Conservation (phyloP, 164 flowering plant species). For the Annona cherimola region DNA sequence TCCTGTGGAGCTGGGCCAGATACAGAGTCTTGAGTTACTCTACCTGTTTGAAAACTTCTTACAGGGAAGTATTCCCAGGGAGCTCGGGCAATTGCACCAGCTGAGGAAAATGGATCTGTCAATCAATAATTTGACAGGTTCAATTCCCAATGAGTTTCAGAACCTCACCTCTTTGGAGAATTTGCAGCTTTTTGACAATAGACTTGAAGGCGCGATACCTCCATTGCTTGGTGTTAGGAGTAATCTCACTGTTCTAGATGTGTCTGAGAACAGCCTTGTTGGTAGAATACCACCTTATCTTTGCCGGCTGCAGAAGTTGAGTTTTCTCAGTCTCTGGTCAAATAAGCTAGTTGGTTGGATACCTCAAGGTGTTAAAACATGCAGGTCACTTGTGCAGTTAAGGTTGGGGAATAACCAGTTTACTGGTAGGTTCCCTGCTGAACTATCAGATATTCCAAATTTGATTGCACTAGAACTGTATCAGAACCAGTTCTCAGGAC, state of each 20-base stretch:
- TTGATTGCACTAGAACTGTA: constrained; percentile 43
- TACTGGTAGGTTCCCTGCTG: constrained; percentile 47
- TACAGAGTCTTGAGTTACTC: constrained; percentile 41
- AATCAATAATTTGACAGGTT: constrained; percentile 45
- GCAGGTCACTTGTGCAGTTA: constrained; percentile 42
- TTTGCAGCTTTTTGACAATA: constrained; percentile 45
- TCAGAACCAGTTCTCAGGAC: constrained; percentile 46
- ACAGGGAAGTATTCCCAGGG: constrained; percentile 47
- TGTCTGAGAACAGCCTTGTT: constrained; percentile 34
- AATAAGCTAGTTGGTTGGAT: constrained; percentile 45
- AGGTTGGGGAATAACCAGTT: constrained; percentile 43
- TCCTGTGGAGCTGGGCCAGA: constrained; percentile 38
- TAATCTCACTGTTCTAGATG: constrained; percentile 36
- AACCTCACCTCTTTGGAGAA: constrained; percentile 32
- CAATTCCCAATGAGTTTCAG: constrained; percentile 38
- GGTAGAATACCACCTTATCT: constrained; percentile 43
- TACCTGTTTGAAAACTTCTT: constrained; percentile 49
- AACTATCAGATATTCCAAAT: constrained; percentile 30
- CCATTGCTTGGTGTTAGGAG: constrained; percentile 32
- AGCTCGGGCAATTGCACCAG: constrained; percentile 33
- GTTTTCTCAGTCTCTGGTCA: constrained; percentile 45
- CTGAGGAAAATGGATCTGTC: constrained; percentile 45
- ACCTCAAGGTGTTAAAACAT: constrained; percentile 42
- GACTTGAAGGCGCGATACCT: constrained; percentile 44
- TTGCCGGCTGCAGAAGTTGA: constrained; percentile 30